Evolutionary conservation across 768 basidiomycete genomes (phyloP).

Genomic region (Lactarius hatsudake): DNA sequence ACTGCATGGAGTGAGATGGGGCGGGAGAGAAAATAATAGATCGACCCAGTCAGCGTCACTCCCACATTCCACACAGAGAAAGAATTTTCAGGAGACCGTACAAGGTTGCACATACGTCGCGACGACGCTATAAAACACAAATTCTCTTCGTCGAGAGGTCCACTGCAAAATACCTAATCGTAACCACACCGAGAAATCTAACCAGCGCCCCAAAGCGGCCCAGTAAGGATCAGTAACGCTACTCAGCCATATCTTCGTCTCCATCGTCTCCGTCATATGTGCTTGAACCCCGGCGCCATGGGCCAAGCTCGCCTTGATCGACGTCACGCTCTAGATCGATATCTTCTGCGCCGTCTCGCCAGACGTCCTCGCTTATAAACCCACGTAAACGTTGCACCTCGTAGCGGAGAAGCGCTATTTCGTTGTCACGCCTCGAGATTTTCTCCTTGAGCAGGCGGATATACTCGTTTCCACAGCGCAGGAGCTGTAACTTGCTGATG

Average conservation of each 20-base stretch:
- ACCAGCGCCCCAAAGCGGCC: neutral
- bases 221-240: slow-evolving; percentile 9
- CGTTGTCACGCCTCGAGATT: slow-evolving; percentile 76
- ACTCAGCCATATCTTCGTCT: slow-evolving; percentile 24
- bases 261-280: slow-evolving; percentile 24
- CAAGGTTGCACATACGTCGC: slow-evolving; percentile 18
- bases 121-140: slow-evolving; percentile 18
- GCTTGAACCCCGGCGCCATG: slow-evolving; percentile 28
- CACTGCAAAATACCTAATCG: slow-evolving; percentile 14
- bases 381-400: slow-evolving; percentile 63
- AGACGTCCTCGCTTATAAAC: slow-evolving; percentile 35
- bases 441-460: slow-evolving; percentile 73
- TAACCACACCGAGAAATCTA: slow-evolving; percentile 1
- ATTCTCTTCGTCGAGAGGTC: slow-evolving; percentile 4
- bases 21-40: neutral
- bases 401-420: slow-evolving; percentile 62
- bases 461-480: slow-evolving; percentile 89
- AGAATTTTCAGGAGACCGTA: slow-evolving; percentile 1
- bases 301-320: slow-evolving; percentile 50
- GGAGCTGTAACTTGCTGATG: slow-evolving; percentile 88
- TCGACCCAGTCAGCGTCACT: slow-evolving; percentile 5
- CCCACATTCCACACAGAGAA: neutral
- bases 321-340: slow-evolving; percentile 58
- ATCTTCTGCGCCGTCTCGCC: slow-evolving; percentile 36
- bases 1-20: neutral